Conservation (phyloP, 306 rosid species). For the Lathyrus sativus region DNA sequence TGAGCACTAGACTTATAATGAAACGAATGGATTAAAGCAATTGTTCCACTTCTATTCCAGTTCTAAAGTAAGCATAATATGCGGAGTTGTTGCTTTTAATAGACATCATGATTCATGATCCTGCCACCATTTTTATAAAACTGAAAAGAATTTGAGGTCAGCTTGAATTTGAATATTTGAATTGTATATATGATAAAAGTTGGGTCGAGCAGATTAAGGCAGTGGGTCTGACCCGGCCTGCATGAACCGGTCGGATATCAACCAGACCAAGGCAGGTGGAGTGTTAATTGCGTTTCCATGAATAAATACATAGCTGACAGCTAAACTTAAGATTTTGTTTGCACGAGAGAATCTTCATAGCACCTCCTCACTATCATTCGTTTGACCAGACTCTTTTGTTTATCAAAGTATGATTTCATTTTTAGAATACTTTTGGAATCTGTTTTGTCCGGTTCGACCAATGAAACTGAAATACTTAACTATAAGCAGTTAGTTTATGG, state of each 20-base stretch:
- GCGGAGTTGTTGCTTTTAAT: slow-evolving; percentile 53
- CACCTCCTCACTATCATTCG: not conserved
- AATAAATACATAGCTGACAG: slow-evolving; percentile 54
- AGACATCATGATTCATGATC: slow-evolving; percentile 52
- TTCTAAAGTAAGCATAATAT: slow-evolving; percentile 42
- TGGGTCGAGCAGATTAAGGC: slow-evolving; percentile 22
- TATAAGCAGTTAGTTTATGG: too few species aligned
- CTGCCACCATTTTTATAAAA: slow-evolving; percentile 35
- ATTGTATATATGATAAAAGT: not conserved
- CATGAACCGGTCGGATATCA: slow-evolving; percentile 75
- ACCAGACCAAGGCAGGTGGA: slow-evolving; percentile 76
- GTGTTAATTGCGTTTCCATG: slow-evolving; percentile 52
- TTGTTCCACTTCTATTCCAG: slow-evolving; percentile 41
- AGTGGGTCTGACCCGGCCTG: slow-evolving; percentile 63
- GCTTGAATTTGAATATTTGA: not conserved
- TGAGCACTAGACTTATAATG: slow-evolving; percentile 30
- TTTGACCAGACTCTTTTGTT: not conserved
- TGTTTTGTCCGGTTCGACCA: too few species aligned
- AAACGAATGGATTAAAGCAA: slow-evolving; percentile 36
- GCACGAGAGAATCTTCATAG: slow-evolving; percentile 38
- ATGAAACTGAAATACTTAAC: too few species aligned
- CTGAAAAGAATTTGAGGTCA: not conserved
- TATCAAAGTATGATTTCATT: too few species aligned
- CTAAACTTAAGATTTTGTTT: slow-evolving; percentile 49
- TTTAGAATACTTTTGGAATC: too few species aligned